Conservation (phyloP, 2,329 filamentous ascomycete genomes). For the Parastagonospora avenae region DNA sequence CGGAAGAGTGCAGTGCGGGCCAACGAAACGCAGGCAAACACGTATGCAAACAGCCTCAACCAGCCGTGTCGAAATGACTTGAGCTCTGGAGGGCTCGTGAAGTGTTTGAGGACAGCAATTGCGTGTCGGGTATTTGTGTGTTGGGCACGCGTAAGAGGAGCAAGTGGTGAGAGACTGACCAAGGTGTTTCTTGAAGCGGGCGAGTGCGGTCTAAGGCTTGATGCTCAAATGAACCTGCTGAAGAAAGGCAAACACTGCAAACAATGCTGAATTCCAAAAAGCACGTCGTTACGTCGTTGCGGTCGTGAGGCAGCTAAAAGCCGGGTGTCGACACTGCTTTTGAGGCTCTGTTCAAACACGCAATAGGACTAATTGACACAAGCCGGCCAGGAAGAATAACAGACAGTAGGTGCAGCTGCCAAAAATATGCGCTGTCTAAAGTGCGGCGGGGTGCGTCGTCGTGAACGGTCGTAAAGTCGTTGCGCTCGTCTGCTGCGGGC, state of each 20-base stretch:
- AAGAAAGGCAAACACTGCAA: slow-evolving; percentile 45
- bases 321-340: slow-evolving; percentile 34
- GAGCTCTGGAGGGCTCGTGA: too few species aligned
- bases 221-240: slow-evolving; percentile 12
- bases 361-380: slow-evolving; percentile 35
- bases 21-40: slow-evolving; percentile 34
- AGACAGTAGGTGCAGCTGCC: slow-evolving; percentile 11
- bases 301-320: slow-evolving; percentile 42
- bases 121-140: too few species aligned
- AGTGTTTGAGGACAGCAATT: too few species aligned
- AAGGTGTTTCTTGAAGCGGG: slow-evolving; percentile 15
- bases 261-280: slow-evolving; percentile 47
- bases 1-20: slow-evolving; percentile 25
- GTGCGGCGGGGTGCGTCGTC: slow-evolving; percentile 15
- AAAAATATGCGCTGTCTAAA: slow-evolving; percentile 28
- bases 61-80: background rate
- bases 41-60: slow-evolving; percentile 37
- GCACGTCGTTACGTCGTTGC: slow-evolving; percentile 49
- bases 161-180: slow-evolving; percentile 18
- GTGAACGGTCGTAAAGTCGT: slow-evolving; percentile 40
- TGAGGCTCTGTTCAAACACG: slow-evolving; percentile 38
- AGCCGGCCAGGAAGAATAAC: slow-evolving; percentile 36
- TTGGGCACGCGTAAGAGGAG: too few species aligned
- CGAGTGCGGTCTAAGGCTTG: slow-evolving; percentile 16
- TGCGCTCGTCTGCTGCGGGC: slow-evolving; percentile 37